These are phyloP conservation scores for Botryosphaeria dothidea DNA, from an alignment of 2,329 filamentous ascomycete species.

Conservation along the genomic window DNA sequence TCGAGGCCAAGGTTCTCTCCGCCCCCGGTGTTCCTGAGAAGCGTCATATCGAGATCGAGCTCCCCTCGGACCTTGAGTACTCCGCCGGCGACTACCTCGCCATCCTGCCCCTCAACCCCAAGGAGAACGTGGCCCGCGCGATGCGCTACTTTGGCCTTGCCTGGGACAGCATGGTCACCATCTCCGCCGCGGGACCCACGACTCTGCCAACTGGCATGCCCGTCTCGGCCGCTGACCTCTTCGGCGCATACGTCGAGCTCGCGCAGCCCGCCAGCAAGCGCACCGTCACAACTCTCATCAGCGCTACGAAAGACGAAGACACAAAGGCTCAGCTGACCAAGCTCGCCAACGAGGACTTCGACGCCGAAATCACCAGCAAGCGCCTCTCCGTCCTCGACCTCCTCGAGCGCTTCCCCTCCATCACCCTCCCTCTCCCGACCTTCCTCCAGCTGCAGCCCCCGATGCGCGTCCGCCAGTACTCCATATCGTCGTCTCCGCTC, in stretches of 20 bases:
- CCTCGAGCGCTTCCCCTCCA: conserved; percentile 61
- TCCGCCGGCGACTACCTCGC: conserved; percentile 75
- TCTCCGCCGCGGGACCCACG: conserved; percentile 62
- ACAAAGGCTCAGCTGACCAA: conserved; percentile 51
- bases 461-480: conserved; percentile 78
- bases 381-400: conserved; percentile 68
- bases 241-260: conserved; percentile 73
- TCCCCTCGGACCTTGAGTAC: conserved; percentile 58
- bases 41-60: conserved; percentile 29
- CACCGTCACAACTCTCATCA: conserved; percentile 52
- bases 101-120: conserved; percentile 70
- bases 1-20: conserved; percentile 34
- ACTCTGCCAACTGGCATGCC: conserved; percentile 63
- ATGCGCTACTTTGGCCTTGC: conserved; percentile 66
- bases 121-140: conserved; percentile 61
- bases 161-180: conserved; percentile 68
- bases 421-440: conserved; percentile 63
- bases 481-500: conserved; percentile 74
- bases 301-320: conserved; percentile 51
- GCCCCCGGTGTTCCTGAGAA: conserved; percentile 26
- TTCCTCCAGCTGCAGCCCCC: conserved; percentile 75
- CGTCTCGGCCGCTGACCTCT: conserved; percentile 63
- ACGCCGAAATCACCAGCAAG: conserved; percentile 48
- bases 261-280: conserved; percentile 71
- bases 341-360: conserved; percentile 45